Conservation (phyloP, 768 basidiomycete species). For the Leccinum sublutescens region DNA sequence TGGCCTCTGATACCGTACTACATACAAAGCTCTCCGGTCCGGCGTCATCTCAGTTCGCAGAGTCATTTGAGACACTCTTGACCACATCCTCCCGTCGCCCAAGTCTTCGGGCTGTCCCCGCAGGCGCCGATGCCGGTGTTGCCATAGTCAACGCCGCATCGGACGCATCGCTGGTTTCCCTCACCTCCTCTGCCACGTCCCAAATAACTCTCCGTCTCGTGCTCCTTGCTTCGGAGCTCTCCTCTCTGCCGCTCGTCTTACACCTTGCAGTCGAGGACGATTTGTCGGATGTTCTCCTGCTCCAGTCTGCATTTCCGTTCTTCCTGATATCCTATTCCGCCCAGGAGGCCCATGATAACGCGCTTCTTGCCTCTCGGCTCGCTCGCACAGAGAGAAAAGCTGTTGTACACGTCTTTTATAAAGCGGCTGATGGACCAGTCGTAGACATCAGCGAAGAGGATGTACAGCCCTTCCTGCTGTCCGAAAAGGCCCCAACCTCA, state of each 20-base stretch:
- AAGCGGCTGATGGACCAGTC: constrained; percentile 38
- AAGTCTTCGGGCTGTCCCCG: constrained; percentile 49
- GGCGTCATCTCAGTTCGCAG: constrained; percentile 39
- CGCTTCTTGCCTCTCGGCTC: constrained; percentile 79
- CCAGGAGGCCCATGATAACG: constrained; percentile 88
- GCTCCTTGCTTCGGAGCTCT: constrained; percentile 66
- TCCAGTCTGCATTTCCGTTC: constrained; percentile 78
- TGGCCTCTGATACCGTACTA: constrained; percentile 66
- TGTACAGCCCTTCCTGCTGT: constrained; percentile 59
- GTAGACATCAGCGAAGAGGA: constrained; percentile 58
- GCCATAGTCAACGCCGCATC: constrained; percentile 50
- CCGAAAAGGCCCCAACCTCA: constrained; percentile 33
- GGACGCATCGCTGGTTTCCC: constrained; percentile 48
- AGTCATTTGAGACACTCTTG: constrained; percentile 32
- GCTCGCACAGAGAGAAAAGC: constrained; percentile 68
- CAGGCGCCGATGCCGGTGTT: constrained; percentile 63
- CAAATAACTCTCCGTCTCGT: constrained; percentile 60
- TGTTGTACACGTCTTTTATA: constrained; percentile 84
- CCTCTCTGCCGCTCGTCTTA: constrained; percentile 62
- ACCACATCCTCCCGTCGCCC: constrained; percentile 39
- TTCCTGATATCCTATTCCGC: constrained; percentile 74
- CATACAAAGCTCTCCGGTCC: constrained; percentile 50
- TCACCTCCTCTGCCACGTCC: constrained; percentile 52
- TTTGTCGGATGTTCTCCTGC: constrained; percentile 70
- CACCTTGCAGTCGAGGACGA: constrained; percentile 67